These are phyloP conservation scores for Seminavis robusta DNA, from an alignment of 108 stramenopile genomes.

Conservation along the genomic window DNA sequence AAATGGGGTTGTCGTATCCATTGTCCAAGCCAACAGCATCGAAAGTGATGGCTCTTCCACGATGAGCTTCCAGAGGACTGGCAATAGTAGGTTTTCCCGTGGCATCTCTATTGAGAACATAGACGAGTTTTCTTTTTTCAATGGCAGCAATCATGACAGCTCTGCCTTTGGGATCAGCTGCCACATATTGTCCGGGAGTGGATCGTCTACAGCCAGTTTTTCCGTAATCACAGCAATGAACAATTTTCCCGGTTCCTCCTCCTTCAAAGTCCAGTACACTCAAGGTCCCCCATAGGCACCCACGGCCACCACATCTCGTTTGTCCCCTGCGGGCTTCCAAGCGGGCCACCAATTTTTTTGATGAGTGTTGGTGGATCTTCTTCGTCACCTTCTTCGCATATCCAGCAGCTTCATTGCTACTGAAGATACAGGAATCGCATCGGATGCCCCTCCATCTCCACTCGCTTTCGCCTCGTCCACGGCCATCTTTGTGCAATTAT, in stretches of 20 bases:
- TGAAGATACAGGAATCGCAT: constrained; percentile 30
- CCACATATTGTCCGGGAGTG: constrained; percentile 96
- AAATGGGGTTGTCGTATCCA: constrained; percentile 97
- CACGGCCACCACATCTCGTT: constrained; percentile 88
- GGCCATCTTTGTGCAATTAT: too few species aligned
- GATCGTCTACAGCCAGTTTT: constrained; percentile 87
- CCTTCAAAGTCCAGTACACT: constrained; percentile 81
- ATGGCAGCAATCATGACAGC: constrained; percentile 84
- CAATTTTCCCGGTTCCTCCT: constrained; percentile 9
- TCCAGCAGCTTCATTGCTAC: constrained; percentile 75
- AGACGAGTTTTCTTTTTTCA: constrained; percentile 97
- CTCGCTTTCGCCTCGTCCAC: too few species aligned
- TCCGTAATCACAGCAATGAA: constrained; percentile 52
- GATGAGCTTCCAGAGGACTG: constrained; percentile 96
- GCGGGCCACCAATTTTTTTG: constrained; percentile 55
- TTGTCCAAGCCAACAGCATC: constrained; percentile 91
- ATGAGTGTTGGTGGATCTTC: constrained; percentile 43
- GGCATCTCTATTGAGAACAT: constrained; percentile 87
- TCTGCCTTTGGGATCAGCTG: constrained; percentile 92
- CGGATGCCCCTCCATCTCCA: too few species aligned
- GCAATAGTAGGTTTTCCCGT: constrained; percentile 79
- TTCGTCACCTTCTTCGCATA: constrained; percentile 54
- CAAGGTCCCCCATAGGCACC: constrained; percentile 88
- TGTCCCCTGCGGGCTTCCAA: constrained; percentile 80
- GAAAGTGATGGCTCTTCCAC: constrained; percentile 76